Evolutionary conservation across 306 rosid species (phyloP), one percentile per base, ranked within the genome.

Genomic region (Lotus japonicus): DNA sequence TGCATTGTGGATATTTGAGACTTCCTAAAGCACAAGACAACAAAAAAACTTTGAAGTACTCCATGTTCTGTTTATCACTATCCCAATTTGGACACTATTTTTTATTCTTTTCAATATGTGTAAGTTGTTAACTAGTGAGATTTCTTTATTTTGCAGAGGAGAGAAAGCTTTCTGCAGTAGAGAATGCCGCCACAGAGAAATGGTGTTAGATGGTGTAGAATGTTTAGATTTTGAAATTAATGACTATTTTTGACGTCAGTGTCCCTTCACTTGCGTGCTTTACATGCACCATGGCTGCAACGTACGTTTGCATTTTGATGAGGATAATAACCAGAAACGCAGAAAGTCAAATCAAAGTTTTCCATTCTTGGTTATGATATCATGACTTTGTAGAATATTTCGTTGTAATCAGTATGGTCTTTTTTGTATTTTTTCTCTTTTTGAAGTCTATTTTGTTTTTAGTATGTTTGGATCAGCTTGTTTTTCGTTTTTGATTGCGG

Each of bases 141-240:
- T n/a, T n/a, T n/a, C n/a, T n/a, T n/a, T n/a, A n/a, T n/a, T 18
- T 11, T 80, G 86, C 82, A 95, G 99, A 70, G 99, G 99, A 50
- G 99, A 95, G 73, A 95, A 78, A 78, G 96, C 96, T 7, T 94
- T 90, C 55, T 95, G 99, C 80, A 95, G 96, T 75, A 62, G 23
- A 0, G 90, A 88, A 74, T 95, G 99, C 80, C 88, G 99, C 58
- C 48, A 79, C 76, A 68, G 66, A 77, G 97, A 88, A 80, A 94
- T 94, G 91, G 64, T 82, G 41, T 75, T 88, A 53, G 95, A 90
- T 61, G 90, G 73, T 26, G 45, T 33, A 66, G 85, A 89, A 17
- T 74, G 39, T 71, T 66, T 66, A 56, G 83, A 79, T 35, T 68
- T 53, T 63, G 84, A 78, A 58, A 39, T 18, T 70, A 26, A 72